phyloP scores from a whole-genome alignment of 805 yeast species.

The Candida arabinofermentans region DNA sequence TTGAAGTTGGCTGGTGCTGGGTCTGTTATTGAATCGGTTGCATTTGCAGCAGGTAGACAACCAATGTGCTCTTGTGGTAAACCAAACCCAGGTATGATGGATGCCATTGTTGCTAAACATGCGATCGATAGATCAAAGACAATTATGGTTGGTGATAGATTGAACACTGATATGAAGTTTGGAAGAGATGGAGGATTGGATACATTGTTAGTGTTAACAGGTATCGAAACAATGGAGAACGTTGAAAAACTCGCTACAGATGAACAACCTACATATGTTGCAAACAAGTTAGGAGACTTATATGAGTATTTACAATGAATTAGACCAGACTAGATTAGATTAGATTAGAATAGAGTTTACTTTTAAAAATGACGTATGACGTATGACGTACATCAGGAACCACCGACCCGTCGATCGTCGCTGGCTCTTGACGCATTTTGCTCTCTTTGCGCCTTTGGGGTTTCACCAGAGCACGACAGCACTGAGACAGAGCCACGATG shows the following conservation, averaged over 20 bases:
- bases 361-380: neutral
- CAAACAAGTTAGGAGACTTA: slow-evolving; percentile 72
- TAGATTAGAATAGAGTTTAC: neutral
- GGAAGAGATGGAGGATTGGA: slow-evolving; percentile 85
- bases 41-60: slow-evolving; percentile 69
- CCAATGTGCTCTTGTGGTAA: slow-evolving; percentile 88
- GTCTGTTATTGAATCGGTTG: slow-evolving; percentile 73
- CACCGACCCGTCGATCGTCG: no score
- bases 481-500: no score
- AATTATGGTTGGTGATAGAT: slow-evolving; percentile 92
- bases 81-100: slow-evolving; percentile 87
- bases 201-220: slow-evolving; percentile 84
- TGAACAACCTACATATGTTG: slow-evolving; percentile 62
- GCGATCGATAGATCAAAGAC: slow-evolving; percentile 55
- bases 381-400: no score
- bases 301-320: slow-evolving; percentile 41
- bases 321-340: neutral
- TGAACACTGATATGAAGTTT: slow-evolving; percentile 92
- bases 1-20: slow-evolving; percentile 93
- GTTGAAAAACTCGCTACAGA: slow-evolving; percentile 39
- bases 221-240: slow-evolving; percentile 75
- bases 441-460: no score
- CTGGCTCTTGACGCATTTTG: no score
- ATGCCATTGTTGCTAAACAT: slow-evolving; percentile 70
- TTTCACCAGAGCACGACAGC: no score